Evolutionary conservation across 2,329 filamentous ascomycete species (phyloP).

Genomic region (Trichoderma atroviride): DNA sequence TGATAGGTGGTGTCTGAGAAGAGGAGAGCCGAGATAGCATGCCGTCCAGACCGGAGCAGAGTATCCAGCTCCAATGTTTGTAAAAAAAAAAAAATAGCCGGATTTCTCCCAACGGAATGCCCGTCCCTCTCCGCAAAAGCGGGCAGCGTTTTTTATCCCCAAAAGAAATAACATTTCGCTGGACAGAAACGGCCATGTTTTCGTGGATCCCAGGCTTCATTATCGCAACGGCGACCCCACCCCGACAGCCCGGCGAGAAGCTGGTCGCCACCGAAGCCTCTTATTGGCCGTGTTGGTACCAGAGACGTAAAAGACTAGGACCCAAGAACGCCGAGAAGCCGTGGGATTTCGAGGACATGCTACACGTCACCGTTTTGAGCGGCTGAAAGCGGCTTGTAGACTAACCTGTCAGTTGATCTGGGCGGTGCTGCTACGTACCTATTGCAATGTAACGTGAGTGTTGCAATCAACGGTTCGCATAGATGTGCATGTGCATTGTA

Average conservation of each 20-base stretch:
- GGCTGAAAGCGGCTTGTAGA: neutral
- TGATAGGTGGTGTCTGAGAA: conserved; percentile 10
- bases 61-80: neutral
- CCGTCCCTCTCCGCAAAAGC: conserved; percentile 5
- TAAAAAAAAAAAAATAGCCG: neutral
- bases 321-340: neutral
- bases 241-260: conserved; percentile 12
- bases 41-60: neutral
- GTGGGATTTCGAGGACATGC: neutral
- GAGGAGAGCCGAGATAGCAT: neutral
- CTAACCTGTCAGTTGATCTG: neutral
- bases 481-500: neutral
- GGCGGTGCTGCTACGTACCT: neutral
- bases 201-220: neutral
- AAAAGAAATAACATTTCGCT: neutral
- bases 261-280: neutral
- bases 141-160: neutral
- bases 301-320: neutral
- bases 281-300: neutral
- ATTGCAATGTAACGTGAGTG: neutral
- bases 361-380: conserved; percentile 9
- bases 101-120: neutral
- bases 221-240: conserved; percentile 5
- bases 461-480: neutral
- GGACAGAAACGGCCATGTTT: conserved; percentile 1